Conservation (phyloP, 2,329 filamentous ascomycete species). For the Sporothrix variecibatus region DNA sequence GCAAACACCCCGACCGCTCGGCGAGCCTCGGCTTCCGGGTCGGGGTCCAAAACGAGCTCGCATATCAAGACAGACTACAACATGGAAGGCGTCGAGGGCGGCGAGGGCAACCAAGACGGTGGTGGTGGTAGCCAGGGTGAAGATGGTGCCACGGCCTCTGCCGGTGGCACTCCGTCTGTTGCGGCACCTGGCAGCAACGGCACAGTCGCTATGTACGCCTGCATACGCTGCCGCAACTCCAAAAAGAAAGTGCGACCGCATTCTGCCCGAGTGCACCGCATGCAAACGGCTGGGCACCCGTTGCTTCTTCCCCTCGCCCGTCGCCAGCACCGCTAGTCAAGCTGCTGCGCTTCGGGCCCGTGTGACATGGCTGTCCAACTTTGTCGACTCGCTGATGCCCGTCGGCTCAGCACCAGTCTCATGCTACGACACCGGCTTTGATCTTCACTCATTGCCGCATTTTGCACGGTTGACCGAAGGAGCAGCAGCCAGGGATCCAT, state of each 20-base stretch:
- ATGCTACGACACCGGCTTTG: constrained; percentile 42
- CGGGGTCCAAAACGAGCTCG: constrained; percentile 14
- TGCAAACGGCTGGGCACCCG: constrained; percentile 44
- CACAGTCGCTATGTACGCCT: constrained; percentile 35
- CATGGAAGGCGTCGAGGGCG: not conserved
- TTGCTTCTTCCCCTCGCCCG: constrained; percentile 42
- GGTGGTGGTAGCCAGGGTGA: not conserved
- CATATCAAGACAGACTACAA: not conserved
- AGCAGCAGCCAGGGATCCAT: not conserved
- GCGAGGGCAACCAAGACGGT: not conserved
- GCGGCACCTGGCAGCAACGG: constrained; percentile 23
- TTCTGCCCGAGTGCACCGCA: constrained; percentile 44
- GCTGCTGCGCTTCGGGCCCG: constrained; percentile 43
- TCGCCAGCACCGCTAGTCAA: constrained; percentile 39
- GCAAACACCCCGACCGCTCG: constrained; percentile 9
- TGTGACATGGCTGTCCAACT: constrained; percentile 44
- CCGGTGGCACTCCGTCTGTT: not conserved
- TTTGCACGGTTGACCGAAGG: not conserved
- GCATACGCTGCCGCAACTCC: constrained; percentile 47
- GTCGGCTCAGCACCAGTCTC: constrained; percentile 37
- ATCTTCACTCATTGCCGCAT: constrained; percentile 28
- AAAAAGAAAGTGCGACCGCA: constrained; percentile 51
- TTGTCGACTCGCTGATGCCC: constrained; percentile 41
- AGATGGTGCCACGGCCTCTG: not conserved
- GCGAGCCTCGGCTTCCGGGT: constrained; percentile 23